Conservation (phyloP, 192 early-diverging fungal species). For the Linderina pennispora region DNA sequence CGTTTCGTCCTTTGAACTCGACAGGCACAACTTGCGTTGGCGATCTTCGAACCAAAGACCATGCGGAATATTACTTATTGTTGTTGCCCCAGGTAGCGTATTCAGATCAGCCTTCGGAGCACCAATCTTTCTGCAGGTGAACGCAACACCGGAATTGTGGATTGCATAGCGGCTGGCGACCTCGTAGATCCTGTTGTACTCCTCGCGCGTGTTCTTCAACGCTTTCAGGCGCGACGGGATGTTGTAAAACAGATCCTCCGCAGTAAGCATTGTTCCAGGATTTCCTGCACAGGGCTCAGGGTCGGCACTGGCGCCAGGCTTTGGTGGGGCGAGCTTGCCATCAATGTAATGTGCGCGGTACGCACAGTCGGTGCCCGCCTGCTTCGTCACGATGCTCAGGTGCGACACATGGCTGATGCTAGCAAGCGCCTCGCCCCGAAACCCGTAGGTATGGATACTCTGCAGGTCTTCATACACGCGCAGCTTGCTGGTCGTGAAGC, state of each 20-base stretch:
- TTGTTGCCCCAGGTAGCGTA: conserved; percentile 54
- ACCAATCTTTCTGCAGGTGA: conserved; percentile 88
- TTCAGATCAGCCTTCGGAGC: conserved; percentile 71
- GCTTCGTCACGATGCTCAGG: conserved; percentile 79
- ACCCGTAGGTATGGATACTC: conserved; percentile 86
- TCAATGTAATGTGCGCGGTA: conserved; percentile 80
- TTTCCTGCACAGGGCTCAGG: conserved; percentile 96
- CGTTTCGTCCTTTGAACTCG: conserved; percentile 39
- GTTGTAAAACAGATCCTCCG: conserved; percentile 96
- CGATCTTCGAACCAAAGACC: conserved; percentile 77
- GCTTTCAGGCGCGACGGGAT: conserved; percentile 79
- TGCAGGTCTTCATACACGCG: conserved; percentile 77
- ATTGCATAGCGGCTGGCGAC: conserved; percentile 90
- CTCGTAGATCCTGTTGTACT: conserved; percentile 87
- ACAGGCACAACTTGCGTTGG: conserved; percentile 72
- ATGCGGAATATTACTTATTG: conserved; percentile 74
- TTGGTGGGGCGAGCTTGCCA: conserved; percentile 73
- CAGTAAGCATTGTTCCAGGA: conserved; percentile 88
- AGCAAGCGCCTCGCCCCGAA: conserved; percentile 95
- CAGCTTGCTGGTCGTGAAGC: conserved; percentile 95
- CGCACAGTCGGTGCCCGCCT: conserved; percentile 67
- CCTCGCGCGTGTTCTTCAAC: conserved; percentile 76
- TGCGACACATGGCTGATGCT: conserved; percentile 95
- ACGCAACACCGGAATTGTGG: conserved; percentile 77
- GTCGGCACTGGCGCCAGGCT: conserved; percentile 64